phyloP scores from a whole-genome alignment of 331 rosid species.

The Malus hybrid region DNA sequence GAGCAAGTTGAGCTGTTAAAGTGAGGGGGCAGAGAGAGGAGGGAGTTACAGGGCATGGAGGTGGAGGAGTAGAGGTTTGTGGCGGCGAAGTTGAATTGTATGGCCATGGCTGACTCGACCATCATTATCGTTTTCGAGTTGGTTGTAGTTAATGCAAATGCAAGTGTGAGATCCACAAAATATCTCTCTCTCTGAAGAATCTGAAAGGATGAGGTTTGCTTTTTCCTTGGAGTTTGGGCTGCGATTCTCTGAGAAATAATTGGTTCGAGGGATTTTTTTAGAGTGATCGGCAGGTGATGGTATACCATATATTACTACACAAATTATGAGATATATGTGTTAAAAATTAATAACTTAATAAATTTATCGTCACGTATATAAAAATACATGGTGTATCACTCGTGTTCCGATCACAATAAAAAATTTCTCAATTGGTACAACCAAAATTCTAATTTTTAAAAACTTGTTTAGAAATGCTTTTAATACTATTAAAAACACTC shows the following conservation, averaged over 20 bases:
- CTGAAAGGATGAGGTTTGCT: slow-evolving; percentile 1
- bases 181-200: background rate
- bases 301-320: no score
- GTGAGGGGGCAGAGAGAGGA: background rate
- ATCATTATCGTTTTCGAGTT: slow-evolving; percentile 20
- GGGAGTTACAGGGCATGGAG: slow-evolving; percentile 26
- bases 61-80: slow-evolving; percentile 37
- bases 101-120: slow-evolving; percentile 58
- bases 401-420: no score
- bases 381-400: no score
- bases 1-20: background rate
- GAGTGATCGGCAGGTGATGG: no score
- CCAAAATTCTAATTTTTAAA: no score
- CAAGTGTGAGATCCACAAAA: slow-evolving; percentile 19
- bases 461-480: no score
- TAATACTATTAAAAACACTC: no score
- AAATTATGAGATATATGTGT: no score
- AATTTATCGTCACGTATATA: no score
- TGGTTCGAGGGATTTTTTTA: no score
- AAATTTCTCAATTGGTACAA: no score
- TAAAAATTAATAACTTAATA: no score
- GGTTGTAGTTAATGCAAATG: background rate
- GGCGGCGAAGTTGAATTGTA: slow-evolving; percentile 35
- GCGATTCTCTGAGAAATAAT: background rate
- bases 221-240: background rate